Evolutionary conservation across 768 basidiomycete species (phyloP).

Genomic region (Multifurca ochricompacta): DNA sequence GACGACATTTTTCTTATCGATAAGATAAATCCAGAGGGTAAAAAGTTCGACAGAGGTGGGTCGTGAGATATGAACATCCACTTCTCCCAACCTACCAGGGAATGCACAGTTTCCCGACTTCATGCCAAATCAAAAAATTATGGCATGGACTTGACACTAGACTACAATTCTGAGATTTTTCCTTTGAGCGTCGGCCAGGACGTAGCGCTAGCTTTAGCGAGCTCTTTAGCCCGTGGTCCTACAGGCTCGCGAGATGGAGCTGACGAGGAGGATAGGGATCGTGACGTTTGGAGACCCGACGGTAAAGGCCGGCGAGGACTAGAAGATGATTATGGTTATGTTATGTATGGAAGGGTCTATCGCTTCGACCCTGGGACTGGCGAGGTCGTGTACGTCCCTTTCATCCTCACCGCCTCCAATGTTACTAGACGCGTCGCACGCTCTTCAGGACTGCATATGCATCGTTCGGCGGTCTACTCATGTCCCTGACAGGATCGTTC

Average conservation of each 20-base stretch:
- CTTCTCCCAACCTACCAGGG: neutral
- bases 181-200: slow-evolving; percentile 59
- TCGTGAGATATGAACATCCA: slow-evolving; percentile 4
- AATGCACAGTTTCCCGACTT: slow-evolving; percentile 72
- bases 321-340: slow-evolving; percentile 96
- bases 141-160: slow-evolving; percentile 87
- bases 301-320: slow-evolving; percentile 72
- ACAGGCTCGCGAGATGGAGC: slow-evolving; percentile 42
- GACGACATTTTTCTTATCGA: slow-evolving; percentile 89
- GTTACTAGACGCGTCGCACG: slow-evolving; percentile 16
- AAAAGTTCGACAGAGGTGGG: slow-evolving; percentile 96
- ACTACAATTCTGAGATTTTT: slow-evolving; percentile 91
- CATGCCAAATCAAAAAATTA: slow-evolving; percentile 86
- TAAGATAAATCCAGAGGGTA: slow-evolving; percentile 84
- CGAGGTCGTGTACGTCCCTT: slow-evolving; percentile 72
- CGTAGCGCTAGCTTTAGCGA: slow-evolving; percentile 81
- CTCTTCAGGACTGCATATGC: slow-evolving; percentile 79
- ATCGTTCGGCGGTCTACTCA: slow-evolving; percentile 91
- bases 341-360: slow-evolving; percentile 99
- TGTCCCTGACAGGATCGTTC: slow-evolving; percentile 89
- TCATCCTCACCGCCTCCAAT: neutral
- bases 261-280: slow-evolving; percentile 61
- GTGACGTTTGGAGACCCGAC: slow-evolving; percentile 79
- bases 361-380: slow-evolving; percentile 84
- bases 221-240: slow-evolving; percentile 60